Percentiles rank a stretch among this genome's conserved stretches.
phyloP scores from a whole-genome alignment of 2,329 filamentous ascomycete genomes.

The Lachnellula occidentalis region DNA sequence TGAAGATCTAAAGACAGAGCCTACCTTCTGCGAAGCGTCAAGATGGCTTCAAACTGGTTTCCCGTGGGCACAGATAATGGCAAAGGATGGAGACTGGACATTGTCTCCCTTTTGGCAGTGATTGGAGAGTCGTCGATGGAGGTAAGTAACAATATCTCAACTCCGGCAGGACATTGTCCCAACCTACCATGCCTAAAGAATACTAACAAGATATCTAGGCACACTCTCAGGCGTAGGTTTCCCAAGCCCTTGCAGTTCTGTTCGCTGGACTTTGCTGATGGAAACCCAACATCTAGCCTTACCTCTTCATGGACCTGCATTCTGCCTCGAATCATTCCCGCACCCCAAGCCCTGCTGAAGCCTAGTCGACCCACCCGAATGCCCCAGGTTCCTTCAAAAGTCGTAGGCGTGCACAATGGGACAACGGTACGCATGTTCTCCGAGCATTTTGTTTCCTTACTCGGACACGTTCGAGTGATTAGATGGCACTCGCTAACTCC shows the following conservation, averaged over 20 bases:
- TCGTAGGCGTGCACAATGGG: conserved; percentile 55
- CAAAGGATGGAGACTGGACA: conserved; percentile 51
- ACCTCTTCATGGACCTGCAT: conserved; percentile 53
- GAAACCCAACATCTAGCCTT: conserved; percentile 28
- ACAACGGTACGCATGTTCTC: conserved; percentile 31
- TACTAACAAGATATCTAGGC: too few relatives aligned
- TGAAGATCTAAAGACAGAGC: background rate
- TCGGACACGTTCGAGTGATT: too few relatives aligned
- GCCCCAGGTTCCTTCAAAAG: conserved; percentile 48
- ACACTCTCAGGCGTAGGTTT: conserved; percentile 43
- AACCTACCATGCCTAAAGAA: too few relatives aligned
- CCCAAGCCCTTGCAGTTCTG: background rate
- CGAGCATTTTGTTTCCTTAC: too few relatives aligned
- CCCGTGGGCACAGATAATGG: conserved; percentile 35
- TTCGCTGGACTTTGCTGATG: background rate
- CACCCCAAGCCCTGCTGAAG: conserved; percentile 57
- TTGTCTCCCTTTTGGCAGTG: conserved; percentile 57
- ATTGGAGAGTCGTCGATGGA: conserved; percentile 56
- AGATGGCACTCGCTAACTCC: too few relatives aligned
- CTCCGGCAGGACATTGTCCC: too few relatives aligned
- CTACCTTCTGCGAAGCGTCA: background rate
- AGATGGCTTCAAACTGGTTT: conserved; percentile 35
- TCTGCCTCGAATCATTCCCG: conserved; percentile 55
- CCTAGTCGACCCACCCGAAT: conserved; percentile 49
- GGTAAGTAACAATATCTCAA: background rate